Evolutionary conservation across 495 filamentous ascomycete species (phyloP), one percentile per base, ranked within the genome.

Genomic region (Chaetomidium leptoderma): DNA sequence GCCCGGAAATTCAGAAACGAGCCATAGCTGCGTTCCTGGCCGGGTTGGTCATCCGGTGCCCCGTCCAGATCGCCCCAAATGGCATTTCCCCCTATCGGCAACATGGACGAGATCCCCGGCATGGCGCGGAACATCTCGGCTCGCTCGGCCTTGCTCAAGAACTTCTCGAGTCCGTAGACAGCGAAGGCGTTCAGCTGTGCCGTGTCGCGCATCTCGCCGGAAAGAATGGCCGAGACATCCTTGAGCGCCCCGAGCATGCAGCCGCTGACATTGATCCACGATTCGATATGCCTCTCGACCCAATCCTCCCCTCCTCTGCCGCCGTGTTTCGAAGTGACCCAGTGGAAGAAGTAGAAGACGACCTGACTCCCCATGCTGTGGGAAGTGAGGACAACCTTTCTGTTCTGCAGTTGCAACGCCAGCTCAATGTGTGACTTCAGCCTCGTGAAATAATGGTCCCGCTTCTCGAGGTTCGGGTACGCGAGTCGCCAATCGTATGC

Each of bases 361-460:
- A 98, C 92, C 70, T 97, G 95, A 33, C 87, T 90, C 30, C 93
- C 93, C 93, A 98, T 98, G 70, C 89, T 95, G 75, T 98, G 93
- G 6, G 90, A 93, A 1, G 91, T 79, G n/a, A 98, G 75, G 0
- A 89, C 87, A 19, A 88, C 86, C 66, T 98, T 98, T 58, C 88
- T 82, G 42, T 82, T 81, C 9, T 82, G 77, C 13, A 90, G 77
- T 17, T 80, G 66, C 24, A 87, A 78, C 0, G 88, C 87, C 27
- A 86, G 82, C 75, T 98, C 93, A 60, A 98, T 92, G 66, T 97
- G 89, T 23, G 81, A 82, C 71, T 92, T 96, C 26, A 98, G 73
- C 16, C 89, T 80, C 2, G 90, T 88, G 71, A 97, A 98, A 70
- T 97, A 98, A 60, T 91, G 87, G 69, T 98, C 93, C 17, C 93